Base-by-base conservation (phyloP, 129 eudicot genomes). In the Calendula officinalis region DNA sequence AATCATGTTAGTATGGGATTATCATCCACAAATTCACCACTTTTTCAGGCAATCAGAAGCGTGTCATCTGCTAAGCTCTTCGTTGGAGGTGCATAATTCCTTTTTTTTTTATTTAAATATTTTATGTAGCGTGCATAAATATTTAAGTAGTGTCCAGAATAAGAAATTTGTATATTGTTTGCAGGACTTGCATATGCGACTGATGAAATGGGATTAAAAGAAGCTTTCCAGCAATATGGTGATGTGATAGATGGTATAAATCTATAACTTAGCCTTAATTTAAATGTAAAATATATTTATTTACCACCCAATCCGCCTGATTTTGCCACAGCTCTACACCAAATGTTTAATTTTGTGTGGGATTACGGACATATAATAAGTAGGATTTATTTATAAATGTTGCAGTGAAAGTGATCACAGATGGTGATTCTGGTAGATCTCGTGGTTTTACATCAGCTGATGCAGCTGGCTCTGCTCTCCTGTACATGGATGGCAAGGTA, bases 401-500 rank as follows among this genome's bases (percentile, higher is more conserved):
- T 79, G 88, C 88, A 92, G 98, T 83, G 55, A 85, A 73, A 73
- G 80, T 92, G 57, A 77, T 92, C 51, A 30, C 64, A 22, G 98
- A 88, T 60, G 88, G 84, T 44, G 89, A 75, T 11, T 76, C 84
- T 60, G 91, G 96, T 63, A 88, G 95, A 71, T 88, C 98, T 16
- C 81, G 95, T 54, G 96, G 96, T 27, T 91, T 88, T 69, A 62
- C 86, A 40, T 81, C 96, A 22, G 71, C 76, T 64, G 98, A 88
- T 60, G 91, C 77, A 32, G 98, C 98, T 44, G 53, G 82, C 55
- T 65, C 62, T 55, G 96, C 96, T 48, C 77, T 88, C 36, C 86
- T 73, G 61, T 88, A 84, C 53, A 73, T 82, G 80, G 96, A 92
- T n/a, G 89, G 91, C 50, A 82, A 88, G 98, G 98, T 92, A 80